Conservation (phyloP, 441 rosid genomes). For the Gossypium schwendimanii region DNA sequence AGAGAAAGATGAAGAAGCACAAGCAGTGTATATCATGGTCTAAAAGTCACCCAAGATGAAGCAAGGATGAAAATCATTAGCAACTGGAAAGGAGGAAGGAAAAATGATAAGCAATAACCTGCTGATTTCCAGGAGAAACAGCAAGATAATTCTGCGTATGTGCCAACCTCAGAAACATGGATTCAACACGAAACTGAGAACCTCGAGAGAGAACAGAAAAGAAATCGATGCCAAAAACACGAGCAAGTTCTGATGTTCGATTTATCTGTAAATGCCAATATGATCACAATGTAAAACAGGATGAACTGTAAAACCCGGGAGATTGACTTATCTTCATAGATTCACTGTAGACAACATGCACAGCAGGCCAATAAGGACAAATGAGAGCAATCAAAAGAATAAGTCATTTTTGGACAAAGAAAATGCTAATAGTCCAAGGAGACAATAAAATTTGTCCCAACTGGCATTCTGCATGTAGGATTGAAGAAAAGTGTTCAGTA, state of each 20-base stretch:
- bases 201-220: slow-evolving; percentile 99
- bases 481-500: slow-evolving; percentile 1
- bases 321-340: neutral
- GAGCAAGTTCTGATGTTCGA: slow-evolving; percentile 98
- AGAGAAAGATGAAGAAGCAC: slow-evolving; percentile 2
- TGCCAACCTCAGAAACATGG: slow-evolving; percentile 93
- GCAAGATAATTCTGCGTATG: slow-evolving; percentile 94
- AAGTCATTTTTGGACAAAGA: neutral
- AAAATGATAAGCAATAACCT: slow-evolving; percentile 40
- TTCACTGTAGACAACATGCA: neutral
- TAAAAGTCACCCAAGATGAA: neutral
- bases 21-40: neutral
- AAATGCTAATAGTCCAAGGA: neutral
- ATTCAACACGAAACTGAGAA: slow-evolving; percentile 96
- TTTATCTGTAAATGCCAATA: slow-evolving; percentile 64
- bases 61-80: neutral
- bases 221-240: slow-evolving; percentile 93
- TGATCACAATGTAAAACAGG: slow-evolving; percentile 8
- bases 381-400: neutral
- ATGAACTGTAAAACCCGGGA: neutral
- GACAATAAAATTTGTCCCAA: neutral
- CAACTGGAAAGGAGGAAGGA: neutral
- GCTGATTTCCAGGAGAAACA: slow-evolving; percentile 89
- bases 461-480: neutral
- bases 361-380: slow-evolving; percentile 1